A percentile compares a stretch with the other conserved stretches of the same genome.
These are phyloP conservation scores for Alectoria sarmentosa DNA, from an alignment of 495 filamentous ascomycete species.

Conservation along the genomic window DNA sequence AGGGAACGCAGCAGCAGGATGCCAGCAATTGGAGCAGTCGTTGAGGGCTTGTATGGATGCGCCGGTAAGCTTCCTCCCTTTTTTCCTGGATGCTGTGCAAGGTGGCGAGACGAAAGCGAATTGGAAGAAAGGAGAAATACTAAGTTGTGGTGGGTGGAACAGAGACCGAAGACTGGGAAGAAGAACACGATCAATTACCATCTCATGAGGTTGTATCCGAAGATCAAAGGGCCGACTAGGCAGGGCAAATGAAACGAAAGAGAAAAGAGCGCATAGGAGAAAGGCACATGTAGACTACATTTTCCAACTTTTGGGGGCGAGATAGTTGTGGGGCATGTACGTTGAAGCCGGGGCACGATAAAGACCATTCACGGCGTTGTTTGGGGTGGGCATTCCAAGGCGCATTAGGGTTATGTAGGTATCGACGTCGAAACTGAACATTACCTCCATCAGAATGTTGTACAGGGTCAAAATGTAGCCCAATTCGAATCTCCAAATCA, in stretches of 20 bases:
- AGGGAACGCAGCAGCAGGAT: conserved; percentile 66
- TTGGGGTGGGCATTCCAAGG: not conserved
- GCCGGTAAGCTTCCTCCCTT: conserved; percentile 45
- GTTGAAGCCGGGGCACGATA: not conserved
- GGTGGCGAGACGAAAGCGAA: not conserved
- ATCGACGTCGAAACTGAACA: too few relatives aligned
- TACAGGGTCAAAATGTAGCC: not conserved
- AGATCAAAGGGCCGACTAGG: conserved; percentile 66
- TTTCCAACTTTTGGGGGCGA: not conserved
- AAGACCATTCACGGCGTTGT: not conserved
- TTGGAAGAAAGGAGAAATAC: not conserved
- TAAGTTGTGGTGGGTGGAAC: conserved; percentile 13
- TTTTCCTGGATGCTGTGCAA: not conserved
- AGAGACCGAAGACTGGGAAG: conserved; percentile 58
- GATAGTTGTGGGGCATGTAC: not conserved
- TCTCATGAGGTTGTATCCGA: conserved; percentile 75
- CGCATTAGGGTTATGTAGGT: too few relatives aligned
- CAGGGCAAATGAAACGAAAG: conserved; percentile 38
- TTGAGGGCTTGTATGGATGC: conserved; percentile 92
- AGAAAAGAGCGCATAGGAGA: not conserved
- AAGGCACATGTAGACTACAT: not conserved
- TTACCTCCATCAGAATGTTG: not conserved
- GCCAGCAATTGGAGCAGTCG: conserved; percentile 70
- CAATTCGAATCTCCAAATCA: not conserved
- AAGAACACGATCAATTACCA: conserved; percentile 96